Evolutionary conservation across 306 rosid genomes (phyloP).

Genomic region (Quercus aquifolioides): DNA sequence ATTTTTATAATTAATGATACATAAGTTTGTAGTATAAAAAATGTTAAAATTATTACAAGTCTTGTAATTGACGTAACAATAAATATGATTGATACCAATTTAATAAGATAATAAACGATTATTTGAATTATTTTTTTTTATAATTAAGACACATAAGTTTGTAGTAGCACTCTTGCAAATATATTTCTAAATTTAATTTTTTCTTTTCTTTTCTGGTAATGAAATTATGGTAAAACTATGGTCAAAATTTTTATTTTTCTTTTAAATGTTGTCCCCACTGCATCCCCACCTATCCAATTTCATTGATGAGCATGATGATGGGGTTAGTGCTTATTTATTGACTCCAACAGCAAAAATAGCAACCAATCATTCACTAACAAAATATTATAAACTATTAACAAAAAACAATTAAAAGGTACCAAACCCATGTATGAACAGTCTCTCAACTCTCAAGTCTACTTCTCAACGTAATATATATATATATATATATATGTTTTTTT

Average conservation of each 20-base stretch:
- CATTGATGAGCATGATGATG: constrained; percentile 40
- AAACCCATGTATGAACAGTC: constrained; percentile 12
- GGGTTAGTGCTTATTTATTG: constrained; percentile 26
- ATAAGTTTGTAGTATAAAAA: no score
- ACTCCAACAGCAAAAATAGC: constrained; percentile 35
- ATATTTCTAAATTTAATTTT: no score
- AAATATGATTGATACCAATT: no score
- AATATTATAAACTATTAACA: not conserved
- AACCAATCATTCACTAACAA: constrained; percentile 30
- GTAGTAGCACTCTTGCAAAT: no score
- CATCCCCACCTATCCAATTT: constrained; percentile 28
- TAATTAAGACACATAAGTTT: no score
- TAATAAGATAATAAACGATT: no score
- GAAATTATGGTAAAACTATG: not conserved
- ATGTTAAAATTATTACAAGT: no score
- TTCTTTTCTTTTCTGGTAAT: not conserved
- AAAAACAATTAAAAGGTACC: not conserved
- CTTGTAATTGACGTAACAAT: no score
- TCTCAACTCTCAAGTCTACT: not conserved
- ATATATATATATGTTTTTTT: not conserved
- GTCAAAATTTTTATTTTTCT: not conserved
- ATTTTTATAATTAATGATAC: no score
- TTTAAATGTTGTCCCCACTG: not conserved
- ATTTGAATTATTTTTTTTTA: no score
- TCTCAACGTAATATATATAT: constrained; percentile 10